Evolutionary conservation across 2,329 filamentous ascomycete genomes (phyloP).

Genomic region (Amauroascus verrucosus): DNA sequence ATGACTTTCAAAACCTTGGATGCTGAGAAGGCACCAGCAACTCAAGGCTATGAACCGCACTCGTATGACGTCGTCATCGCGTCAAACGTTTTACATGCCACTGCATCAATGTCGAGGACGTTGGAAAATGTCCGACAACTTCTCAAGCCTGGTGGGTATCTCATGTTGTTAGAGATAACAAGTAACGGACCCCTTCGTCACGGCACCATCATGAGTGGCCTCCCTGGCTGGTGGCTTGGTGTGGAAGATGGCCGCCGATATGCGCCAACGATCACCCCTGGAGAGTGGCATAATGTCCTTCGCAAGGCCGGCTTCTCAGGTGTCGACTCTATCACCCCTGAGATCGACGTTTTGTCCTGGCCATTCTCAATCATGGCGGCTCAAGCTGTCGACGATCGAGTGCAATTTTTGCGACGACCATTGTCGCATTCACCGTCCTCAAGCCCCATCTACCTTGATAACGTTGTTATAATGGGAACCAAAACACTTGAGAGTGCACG

Average conservation of each 20-base stretch:
- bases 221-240: conserved; percentile 25
- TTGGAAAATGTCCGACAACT: conserved; percentile 29
- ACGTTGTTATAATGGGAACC: neutral
- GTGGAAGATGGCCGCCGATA: conserved; percentile 3
- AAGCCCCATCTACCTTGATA: neutral
- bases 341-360: neutral
- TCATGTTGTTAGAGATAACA: conserved; percentile 37
- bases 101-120: conserved; percentile 21
- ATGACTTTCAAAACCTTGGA: conserved; percentile 28
- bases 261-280: conserved; percentile 1
- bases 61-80: conserved; percentile 34
- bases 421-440: neutral
- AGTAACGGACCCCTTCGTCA: conserved; percentile 19
- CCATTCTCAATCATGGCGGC: conserved; percentile 3
- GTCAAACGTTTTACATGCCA: conserved; percentile 34
- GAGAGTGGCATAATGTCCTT: conserved; percentile 11
- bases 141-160: conserved; percentile 39
- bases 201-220: conserved; percentile 23
- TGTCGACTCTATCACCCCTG: conserved; percentile 9
- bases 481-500: neutral
- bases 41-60: conserved; percentile 18
- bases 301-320: conserved; percentile 13
- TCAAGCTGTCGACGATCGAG: conserved; percentile 10
- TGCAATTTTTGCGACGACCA: conserved; percentile 5
- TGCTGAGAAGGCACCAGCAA: conserved; percentile 13